Evolutionary conservation across 768 basidiomycete species (phyloP).

Genomic region (Amanita muscaria): DNA sequence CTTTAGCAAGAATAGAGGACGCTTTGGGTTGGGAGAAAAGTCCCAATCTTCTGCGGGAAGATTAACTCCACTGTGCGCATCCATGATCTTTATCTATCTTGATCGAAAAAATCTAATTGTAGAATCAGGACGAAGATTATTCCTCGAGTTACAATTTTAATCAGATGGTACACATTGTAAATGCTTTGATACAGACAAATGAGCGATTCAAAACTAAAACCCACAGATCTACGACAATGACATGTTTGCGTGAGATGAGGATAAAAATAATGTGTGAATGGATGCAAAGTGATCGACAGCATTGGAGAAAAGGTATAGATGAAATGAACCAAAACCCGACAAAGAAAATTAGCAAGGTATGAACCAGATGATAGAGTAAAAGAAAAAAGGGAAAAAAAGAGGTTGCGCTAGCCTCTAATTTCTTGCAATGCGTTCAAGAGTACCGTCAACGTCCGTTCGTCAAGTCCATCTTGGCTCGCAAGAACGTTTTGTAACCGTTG

Average conservation of each 20-base stretch:
- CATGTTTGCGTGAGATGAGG: not conserved
- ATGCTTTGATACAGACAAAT: no score
- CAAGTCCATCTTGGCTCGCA: not conserved
- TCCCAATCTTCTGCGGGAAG: not conserved
- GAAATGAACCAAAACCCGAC: no score
- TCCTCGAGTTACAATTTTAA: no score
- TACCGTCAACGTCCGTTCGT: slow-evolving; percentile 5
- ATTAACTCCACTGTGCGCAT: no score
- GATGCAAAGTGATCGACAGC: not conserved
- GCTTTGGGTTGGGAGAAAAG: slow-evolving; percentile 9
- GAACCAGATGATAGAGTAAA: not conserved
- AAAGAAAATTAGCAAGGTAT: not conserved
- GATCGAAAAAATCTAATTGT: no score
- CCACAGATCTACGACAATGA: not conserved
- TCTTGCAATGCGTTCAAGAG: not conserved
- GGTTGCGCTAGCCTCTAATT: not conserved
- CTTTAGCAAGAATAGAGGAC: slow-evolving; percentile 9
- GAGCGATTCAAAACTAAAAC: no score
- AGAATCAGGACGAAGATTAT: no score
- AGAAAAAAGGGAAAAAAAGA: not conserved
- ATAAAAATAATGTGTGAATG: not conserved
- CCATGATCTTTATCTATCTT: no score
- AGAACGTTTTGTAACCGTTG: not conserved
- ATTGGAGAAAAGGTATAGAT: no score
- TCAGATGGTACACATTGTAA: no score